Evolutionary conservation across 2,329 filamentous ascomycete genomes (phyloP), one percentile per base, ranked within the genome.

Genomic region (Cadophora malorum): DNA sequence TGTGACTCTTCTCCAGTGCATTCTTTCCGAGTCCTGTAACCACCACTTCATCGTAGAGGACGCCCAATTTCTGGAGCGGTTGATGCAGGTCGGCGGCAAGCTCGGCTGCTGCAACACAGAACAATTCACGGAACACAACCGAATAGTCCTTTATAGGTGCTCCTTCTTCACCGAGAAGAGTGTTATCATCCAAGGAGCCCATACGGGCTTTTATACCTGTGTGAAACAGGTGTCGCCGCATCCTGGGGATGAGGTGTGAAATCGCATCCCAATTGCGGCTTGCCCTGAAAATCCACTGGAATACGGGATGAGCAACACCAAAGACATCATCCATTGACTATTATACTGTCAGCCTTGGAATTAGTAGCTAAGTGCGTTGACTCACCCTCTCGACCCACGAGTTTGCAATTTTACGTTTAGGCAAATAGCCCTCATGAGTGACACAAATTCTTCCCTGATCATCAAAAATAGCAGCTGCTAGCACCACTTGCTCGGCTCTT

Each of bases 241-340:
- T 97, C 52, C 86, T 86, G 7, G 86, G 86, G 28, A 96, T 83
- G 5, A 96, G 82, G 55, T 88, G 86, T 65, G 83, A 83, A 31
- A 97, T 84, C 50, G 87, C 85, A 8, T 80, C 77, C 94, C 94
- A 97, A 78, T 94, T 91, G 67, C 89, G 86, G 7, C 91, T 92
- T 2, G 93, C 91, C 66, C 91, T 87, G 76, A 92, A 96, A 75
- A 96, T 90, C 94, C 94, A 97, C 61, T 94, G 88, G 79, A 96
- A 97, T 1, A 94, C 88, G 0, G 91, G 88, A 76, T 97, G 93
- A 0, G 88, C 86, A 28, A 89, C 88, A 66, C 88, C 89, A 74
- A 97, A 94, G 16, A 90, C 87, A 69, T 96, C 92, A 68, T 90
- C 88, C 64, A 90, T 87, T 33, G 87, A 88, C 77, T 80, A 70